Evolutionary conservation across 1,139 yeast species (phyloP), one percentile per base, ranked within the genome.

Genomic region (Sugiyamaella pinicola): DNA sequence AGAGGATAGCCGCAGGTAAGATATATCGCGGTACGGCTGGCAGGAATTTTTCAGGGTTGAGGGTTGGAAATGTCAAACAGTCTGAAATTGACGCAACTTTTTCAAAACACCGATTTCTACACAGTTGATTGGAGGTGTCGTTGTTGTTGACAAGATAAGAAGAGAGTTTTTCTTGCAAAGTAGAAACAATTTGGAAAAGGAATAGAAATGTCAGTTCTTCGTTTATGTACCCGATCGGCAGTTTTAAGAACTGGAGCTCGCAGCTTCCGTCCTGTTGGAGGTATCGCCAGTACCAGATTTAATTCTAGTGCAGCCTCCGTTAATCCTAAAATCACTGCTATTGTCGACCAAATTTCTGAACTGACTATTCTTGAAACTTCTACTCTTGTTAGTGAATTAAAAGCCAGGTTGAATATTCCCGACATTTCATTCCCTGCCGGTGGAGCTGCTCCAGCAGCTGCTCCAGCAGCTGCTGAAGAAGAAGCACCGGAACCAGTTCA

Each of bases 311-410:
- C 71, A 15, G 26, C 46, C 13, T 21, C 50, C 39, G 95, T 87
- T 55, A 95, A 87, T 73, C 95, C 98, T 61, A 91, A 93, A 74
- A 91, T 93, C 70, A 68, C 85, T 45, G 74, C 83, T 58, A 91
- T 93, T 65, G 99, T 95, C 55, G 95, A 89, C 66, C 88, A 88
- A 67, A 93, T 93, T 69, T 84, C 97, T 53, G 81, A 87, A 63
- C 80, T 93, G 70, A 90, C 96, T 17, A 80, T 93, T 55, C 79
- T 91, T 66, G 99, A 93, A 75, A 93, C 99, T 15, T 85, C 96
- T 12, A 72, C 85, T 34, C 81, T 93, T 66, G 87, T 93, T 60
- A 71, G 82, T 47, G 96, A 89, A 71, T 82, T 93, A 67, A 93
- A 93, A 75, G 77, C 84, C 53, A 85, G 84, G 70, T 82, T 93